Conservation (phyloP, 108 stramenopile species). For the Schizochytrium sp. region DNA sequence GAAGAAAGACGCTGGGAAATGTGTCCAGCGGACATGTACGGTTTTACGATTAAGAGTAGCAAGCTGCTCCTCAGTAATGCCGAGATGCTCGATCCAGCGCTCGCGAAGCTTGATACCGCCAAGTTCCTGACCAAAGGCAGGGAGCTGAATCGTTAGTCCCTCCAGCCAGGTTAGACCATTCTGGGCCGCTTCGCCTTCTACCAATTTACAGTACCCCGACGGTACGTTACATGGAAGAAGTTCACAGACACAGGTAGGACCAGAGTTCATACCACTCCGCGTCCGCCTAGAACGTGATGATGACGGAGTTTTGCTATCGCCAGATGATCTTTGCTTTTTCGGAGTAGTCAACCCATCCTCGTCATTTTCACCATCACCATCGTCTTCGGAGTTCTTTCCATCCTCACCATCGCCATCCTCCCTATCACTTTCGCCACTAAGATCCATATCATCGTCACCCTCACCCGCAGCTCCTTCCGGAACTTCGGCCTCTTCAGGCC, state of each 20-base stretch:
- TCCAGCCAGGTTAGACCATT: not conserved
- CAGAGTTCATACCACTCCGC: slow-evolving; percentile 17
- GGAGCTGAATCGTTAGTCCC: slow-evolving; percentile 20
- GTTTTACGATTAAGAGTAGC: not conserved
- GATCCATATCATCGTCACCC: not conserved
- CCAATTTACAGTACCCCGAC: not conserved
- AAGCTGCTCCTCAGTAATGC: slow-evolving; percentile 20
- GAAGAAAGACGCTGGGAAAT: slow-evolving; percentile 33
- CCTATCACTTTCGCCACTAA: not conserved
- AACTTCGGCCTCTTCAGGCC: not conserved
- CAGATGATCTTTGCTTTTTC: too few relatives aligned
- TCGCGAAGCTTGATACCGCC: slow-evolving; percentile 32
- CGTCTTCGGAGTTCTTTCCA: too few relatives aligned
- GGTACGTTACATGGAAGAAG: not conserved
- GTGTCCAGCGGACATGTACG: slow-evolving; percentile 44
- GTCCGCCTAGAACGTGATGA: not conserved
- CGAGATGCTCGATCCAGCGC: slow-evolving; percentile 40
- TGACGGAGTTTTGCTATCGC: too few relatives aligned
- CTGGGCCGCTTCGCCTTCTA: slow-evolving; percentile 2
- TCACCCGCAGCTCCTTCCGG: not conserved
- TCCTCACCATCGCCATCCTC: too few relatives aligned
- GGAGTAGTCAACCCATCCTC: too few relatives aligned
- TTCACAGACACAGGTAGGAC: slow-evolving; percentile 19
- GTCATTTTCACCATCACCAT: too few relatives aligned
- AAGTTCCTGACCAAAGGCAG: not conserved